A percentile compares a stretch with the other conserved stretches of the same genome.
Evolutionary conservation across 2,329 filamentous ascomycete genomes (phyloP).

Genomic region (Harringtonia lauricola): DNA sequence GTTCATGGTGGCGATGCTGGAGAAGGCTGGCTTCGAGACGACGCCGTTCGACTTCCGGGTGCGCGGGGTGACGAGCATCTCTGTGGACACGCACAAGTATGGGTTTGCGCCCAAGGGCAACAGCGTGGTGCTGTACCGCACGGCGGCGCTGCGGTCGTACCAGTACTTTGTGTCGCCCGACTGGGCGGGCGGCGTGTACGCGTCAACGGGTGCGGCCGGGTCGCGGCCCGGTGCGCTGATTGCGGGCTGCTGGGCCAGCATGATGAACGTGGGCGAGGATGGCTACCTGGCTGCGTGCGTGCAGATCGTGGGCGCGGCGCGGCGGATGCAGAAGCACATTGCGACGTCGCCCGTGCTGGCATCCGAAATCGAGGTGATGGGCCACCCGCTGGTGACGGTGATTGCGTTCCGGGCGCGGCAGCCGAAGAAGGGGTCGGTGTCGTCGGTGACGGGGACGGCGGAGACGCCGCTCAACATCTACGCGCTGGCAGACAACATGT

Average conservation of each 20-base stretch:
- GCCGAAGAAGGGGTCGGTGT: background rate
- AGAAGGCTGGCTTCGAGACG: slow-evolving; percentile 84
- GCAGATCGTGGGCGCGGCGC: slow-evolving; percentile 77
- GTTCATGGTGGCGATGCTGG: slow-evolving; percentile 85
- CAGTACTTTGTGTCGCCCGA: slow-evolving; percentile 95
- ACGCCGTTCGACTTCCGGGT: slow-evolving; percentile 88
- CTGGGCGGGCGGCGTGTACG: slow-evolving; percentile 94
- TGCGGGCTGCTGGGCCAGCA: slow-evolving; percentile 85
- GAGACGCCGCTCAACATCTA: slow-evolving; percentile 71
- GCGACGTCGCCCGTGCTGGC: slow-evolving; percentile 56
- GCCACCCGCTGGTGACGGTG: slow-evolving; percentile 79
- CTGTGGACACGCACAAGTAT: slow-evolving; percentile 97
- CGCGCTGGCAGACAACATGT: slow-evolving; percentile 86
- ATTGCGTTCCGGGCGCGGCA: slow-evolving; percentile 69
- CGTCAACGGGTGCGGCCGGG: slow-evolving; percentile 82
- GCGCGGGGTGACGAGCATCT: slow-evolving; percentile 89
- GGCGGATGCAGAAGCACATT: slow-evolving; percentile 70
- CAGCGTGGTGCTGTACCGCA: slow-evolving; percentile 85
- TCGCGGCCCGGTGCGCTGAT: slow-evolving; percentile 89
- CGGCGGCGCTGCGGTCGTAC: slow-evolving; percentile 64
- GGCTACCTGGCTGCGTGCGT: slow-evolving; percentile 83
- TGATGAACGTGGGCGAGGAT: slow-evolving; percentile 78
- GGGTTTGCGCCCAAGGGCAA: slow-evolving; percentile 98
- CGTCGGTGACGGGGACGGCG: background rate
- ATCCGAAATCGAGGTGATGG: slow-evolving; percentile 67